phyloP scores from a whole-genome alignment of 192 early-diverging fungal species.

The Chytriomyces confervae region DNA sequence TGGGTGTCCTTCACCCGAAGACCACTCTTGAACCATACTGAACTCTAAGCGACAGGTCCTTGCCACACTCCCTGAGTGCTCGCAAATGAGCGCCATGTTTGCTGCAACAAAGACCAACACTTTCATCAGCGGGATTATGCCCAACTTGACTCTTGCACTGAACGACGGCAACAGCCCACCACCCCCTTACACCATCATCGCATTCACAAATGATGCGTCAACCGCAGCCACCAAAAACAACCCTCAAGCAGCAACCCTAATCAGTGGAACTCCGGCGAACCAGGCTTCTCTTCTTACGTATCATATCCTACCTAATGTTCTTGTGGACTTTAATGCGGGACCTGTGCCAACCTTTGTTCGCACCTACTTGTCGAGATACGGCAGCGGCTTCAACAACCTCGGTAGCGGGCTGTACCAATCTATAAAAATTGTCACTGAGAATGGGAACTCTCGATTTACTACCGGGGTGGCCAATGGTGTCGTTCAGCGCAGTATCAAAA shows the following conservation, averaged over 20 bases:
- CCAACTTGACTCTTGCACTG: conserved; percentile 4
- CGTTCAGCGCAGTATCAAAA: conserved; percentile 9
- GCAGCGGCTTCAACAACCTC: conserved; percentile 30
- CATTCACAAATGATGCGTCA: conserved; percentile 34
- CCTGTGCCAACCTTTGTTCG: not conserved
- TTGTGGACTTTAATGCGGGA: conserved; percentile 18
- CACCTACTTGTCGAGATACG: conserved; percentile 20
- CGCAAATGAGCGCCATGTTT: not conserved
- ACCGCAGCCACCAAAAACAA: not conserved
- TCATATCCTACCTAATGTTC: conserved; percentile 26
- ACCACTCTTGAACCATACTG: not conserved
- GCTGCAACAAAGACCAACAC: not conserved
- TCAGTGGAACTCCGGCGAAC: not conserved
- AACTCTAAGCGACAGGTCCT: not conserved
- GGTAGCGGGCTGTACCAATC: conserved; percentile 11
- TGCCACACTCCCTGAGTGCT: conserved; percentile 4
- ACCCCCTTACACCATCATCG: conserved; percentile 32
- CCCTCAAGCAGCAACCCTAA: not conserved
- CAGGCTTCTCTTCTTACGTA: conserved; percentile 23
- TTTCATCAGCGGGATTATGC: not conserved
- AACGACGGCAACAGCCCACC: not conserved
- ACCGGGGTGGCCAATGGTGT: conserved; percentile 9
- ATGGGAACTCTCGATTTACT: conserved; percentile 4
- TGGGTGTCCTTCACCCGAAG: not conserved
- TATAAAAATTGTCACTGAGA: not conserved